Evolutionary conservation across 805 yeast genomes (phyloP).

Genomic region (Zygosaccharomyces lentus): DNA sequence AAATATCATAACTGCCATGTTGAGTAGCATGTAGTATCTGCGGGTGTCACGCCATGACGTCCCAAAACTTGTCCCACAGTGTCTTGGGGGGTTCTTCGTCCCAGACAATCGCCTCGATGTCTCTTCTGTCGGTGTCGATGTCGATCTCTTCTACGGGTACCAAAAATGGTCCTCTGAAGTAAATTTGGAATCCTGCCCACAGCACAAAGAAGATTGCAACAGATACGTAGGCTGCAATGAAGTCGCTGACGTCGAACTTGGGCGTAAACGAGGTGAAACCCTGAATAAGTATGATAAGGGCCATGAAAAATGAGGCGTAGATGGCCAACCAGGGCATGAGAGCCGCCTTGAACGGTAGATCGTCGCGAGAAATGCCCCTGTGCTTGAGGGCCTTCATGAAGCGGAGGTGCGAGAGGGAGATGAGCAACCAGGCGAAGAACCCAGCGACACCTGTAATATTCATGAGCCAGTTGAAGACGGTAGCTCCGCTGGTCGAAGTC

Average conservation of each 20-base stretch:
- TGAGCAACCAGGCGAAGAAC: conserved; percentile 66
- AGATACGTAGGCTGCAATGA: conserved; percentile 71
- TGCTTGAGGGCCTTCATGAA: conserved; percentile 61
- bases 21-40: not conserved
- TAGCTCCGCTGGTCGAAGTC: conserved; percentile 48
- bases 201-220: conserved; percentile 52
- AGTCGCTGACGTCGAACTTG: conserved; percentile 47
- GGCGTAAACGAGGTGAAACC: conserved; percentile 64
- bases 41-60: conserved; percentile 31
- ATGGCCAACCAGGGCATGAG: conserved; percentile 65
- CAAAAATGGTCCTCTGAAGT: conserved; percentile 45
- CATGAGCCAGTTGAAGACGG: conserved; percentile 67
- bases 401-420: conserved; percentile 59
- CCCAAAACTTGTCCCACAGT: conserved; percentile 55
- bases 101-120: conserved; percentile 55
- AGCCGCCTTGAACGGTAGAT: conserved; percentile 70
- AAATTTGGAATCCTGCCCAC: conserved; percentile 53
- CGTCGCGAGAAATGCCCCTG: conserved; percentile 62
- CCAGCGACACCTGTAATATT: conserved; percentile 78
- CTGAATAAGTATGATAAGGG: conserved; percentile 60
- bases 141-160: conserved; percentile 59
- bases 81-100: conserved; percentile 48
- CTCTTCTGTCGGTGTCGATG: conserved; percentile 62
- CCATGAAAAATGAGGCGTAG: conserved; percentile 53
- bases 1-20: not conserved